A percentile compares a stretch with the other conserved stretches of the same genome.
phyloP scores from a whole-genome alignment of 2,329 filamentous ascomycete genomes.

The Huntiella savannae region DNA sequence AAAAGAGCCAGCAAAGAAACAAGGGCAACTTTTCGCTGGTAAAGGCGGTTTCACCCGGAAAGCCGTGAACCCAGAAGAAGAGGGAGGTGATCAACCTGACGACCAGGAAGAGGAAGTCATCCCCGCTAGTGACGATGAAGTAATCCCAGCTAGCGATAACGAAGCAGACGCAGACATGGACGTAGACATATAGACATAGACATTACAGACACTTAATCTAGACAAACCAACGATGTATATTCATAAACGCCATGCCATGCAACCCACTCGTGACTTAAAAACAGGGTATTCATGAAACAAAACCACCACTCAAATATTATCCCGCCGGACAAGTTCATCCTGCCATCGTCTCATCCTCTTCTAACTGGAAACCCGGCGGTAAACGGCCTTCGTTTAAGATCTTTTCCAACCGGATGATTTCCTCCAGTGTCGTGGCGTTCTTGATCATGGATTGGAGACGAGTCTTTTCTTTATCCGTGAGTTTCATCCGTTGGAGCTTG shows the following conservation, averaged over 20 bases:
- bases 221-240: too few relatives aligned
- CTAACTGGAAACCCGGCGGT: slow-evolving; percentile 44
- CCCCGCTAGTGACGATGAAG: slow-evolving; percentile 21
- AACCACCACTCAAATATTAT: background rate
- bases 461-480: slow-evolving; percentile 78
- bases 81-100: slow-evolving; percentile 14
- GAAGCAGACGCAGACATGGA: slow-evolving; percentile 36
- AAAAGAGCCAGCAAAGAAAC: slow-evolving; percentile 19
- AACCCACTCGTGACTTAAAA: background rate
- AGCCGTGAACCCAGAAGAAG: slow-evolving; percentile 28
- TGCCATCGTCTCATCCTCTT: slow-evolving; percentile 37
- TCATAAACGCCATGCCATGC: background rate
- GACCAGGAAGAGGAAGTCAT: slow-evolving; percentile 15
- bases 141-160: background rate
- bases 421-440: slow-evolving; percentile 72
- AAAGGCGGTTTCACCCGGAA: slow-evolving; percentile 7
- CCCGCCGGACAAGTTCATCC: slow-evolving; percentile 23
- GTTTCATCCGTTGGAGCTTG: slow-evolving; percentile 58
- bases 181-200: slow-evolving; percentile 13
- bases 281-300: slow-evolving; percentile 2
- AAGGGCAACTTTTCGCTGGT: slow-evolving; percentile 13
- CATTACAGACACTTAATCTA: too few relatives aligned
- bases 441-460: slow-evolving; percentile 71
- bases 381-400: slow-evolving; percentile 77
- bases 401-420: slow-evolving; percentile 81